Percentiles rank a stretch among this genome's conserved stretches.
Conservation (phyloP, 345 rosid species). For the Gossypium rotundifolium region DNA sequence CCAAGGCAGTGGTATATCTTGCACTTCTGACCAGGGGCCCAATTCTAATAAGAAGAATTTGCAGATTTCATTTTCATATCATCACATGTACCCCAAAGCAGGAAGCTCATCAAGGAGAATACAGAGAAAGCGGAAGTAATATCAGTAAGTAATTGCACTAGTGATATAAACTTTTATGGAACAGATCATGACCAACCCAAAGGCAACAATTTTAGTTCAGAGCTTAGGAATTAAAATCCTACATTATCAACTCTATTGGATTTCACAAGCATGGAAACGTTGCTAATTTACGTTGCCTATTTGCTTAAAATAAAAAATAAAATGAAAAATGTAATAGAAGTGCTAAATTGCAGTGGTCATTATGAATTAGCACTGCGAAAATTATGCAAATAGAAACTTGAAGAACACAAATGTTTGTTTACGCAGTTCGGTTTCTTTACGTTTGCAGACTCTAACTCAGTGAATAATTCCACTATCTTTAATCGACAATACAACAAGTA, state of each 20-base stretch:
- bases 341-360: no score
- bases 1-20: conserved; percentile 15
- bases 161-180: conserved; percentile 13
- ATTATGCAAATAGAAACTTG: no score
- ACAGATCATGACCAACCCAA: conserved; percentile 15
- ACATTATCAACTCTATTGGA: conserved; percentile 22
- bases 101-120: conserved; percentile 1
- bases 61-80: conserved; percentile 11
- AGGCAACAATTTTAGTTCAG: conserved; percentile 7
- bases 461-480: no score
- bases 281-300: no score
- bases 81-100: conserved; percentile 10
- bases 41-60: conserved; percentile 3
- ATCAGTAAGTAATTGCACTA: conserved; percentile 14
- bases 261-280: conserved; percentile 5
- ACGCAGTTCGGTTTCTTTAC: no score
- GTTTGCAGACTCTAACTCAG: no score
- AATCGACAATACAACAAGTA: no score
- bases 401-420: no score
- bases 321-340: no score
- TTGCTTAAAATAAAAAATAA: no score
- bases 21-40: not conserved
- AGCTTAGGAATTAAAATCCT: conserved; percentile 15
- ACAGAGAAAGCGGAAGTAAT: not conserved
- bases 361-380: no score